phyloP scores from a whole-genome alignment of 23 red algal genomes.

The Gracilaria vermiculophylla region DNA sequence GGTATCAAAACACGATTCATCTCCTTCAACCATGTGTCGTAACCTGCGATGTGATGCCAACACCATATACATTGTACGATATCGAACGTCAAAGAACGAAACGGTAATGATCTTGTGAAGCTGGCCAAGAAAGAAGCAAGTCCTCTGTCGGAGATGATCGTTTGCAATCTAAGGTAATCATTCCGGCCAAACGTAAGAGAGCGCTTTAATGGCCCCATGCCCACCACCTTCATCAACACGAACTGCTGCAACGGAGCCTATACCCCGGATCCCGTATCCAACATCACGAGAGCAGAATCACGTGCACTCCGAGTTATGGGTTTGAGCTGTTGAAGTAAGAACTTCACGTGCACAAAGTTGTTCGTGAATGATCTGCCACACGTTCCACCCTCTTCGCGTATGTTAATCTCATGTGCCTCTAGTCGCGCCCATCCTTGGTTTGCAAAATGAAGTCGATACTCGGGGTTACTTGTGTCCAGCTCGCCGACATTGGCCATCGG shows the following conservation, averaged over 20 bases:
- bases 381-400: constrained; percentile 23
- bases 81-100: constrained; percentile 15
- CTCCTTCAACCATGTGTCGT: constrained; percentile 22
- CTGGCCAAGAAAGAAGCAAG: constrained; percentile 28
- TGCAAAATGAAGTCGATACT: constrained; percentile 2
- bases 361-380: constrained; percentile 20
- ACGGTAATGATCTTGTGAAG: constrained; percentile 25
- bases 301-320: constrained; percentile 1
- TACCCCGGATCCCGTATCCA: constrained; percentile 37
- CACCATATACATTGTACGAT: constrained; percentile 53
- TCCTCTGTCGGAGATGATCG: constrained; percentile 35
- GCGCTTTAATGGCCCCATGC: not conserved
- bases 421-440: constrained; percentile 35
- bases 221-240: constrained; percentile 3
- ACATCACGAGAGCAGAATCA: not conserved
- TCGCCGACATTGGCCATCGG: constrained; percentile 13
- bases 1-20: constrained; percentile 16
- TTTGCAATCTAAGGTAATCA: constrained; percentile 32
- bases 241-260: constrained; percentile 36
- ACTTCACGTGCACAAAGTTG: constrained; percentile 35
- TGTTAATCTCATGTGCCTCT: constrained; percentile 10
- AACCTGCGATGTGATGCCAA: constrained; percentile 35
- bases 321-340: not conserved
- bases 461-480: not conserved
- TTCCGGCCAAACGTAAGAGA: constrained; percentile 37